These are phyloP conservation scores for Penicillium sp. DNA, from an alignment of 2,329 filamentous ascomycete genomes.

Conservation along the genomic window DNA sequence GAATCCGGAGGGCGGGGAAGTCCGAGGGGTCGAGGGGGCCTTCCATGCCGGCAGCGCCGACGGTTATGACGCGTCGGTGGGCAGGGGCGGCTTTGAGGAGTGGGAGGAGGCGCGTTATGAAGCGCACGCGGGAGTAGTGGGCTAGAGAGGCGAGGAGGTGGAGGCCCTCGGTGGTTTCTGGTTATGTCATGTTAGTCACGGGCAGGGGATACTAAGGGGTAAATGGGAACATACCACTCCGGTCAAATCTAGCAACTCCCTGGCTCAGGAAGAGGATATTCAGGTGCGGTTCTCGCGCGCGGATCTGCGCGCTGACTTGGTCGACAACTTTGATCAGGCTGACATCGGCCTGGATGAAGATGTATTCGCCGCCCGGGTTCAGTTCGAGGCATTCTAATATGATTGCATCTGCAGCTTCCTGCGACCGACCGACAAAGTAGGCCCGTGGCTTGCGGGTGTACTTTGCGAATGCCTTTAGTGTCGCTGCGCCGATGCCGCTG, in stretches of 20 bases:
- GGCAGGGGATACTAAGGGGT: no score
- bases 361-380: constrained; percentile 39
- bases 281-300: constrained; percentile 40
- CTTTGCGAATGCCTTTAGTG: constrained; percentile 52
- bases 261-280: constrained; percentile 10
- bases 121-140: constrained; percentile 63
- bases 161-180: constrained; percentile 58
- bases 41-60: constrained; percentile 1
- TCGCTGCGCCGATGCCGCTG: constrained; percentile 56
- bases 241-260: not conserved
- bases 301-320: constrained; percentile 1
- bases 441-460: constrained; percentile 43
- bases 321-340: constrained; percentile 9
- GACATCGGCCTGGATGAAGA: constrained; percentile 15
- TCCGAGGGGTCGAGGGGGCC: constrained; percentile 10
- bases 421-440: constrained; percentile 55
- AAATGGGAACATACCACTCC: not conserved
- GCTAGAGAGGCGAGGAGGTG: constrained; percentile 57
- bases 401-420: constrained; percentile 48
- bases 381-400: constrained; percentile 47
- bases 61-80: constrained; percentile 3
- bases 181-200: not conserved
- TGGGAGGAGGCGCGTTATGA: constrained; percentile 62
- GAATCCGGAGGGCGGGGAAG: not conserved
- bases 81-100: constrained; percentile 45